Evolutionary conservation across 192 early-diverging fungal genomes (phyloP), one percentile per base, ranked within the genome.

Genomic region (Glomus cerebriforme): DNA sequence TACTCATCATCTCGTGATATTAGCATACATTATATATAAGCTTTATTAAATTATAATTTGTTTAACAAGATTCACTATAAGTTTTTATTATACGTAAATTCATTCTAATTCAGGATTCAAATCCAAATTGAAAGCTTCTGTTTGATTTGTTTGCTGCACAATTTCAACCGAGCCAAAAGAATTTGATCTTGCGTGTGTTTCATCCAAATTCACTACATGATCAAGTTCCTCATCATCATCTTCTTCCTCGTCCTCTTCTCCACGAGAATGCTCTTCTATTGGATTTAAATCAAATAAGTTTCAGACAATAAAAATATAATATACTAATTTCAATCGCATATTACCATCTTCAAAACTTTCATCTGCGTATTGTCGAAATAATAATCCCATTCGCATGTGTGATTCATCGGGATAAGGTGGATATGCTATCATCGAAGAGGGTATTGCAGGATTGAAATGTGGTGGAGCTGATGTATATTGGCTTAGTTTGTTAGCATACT

Each of bases 371-470:
- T 85, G 86, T 77, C 86, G 80, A 65, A 83, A 87, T 9, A 87
- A 64, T 15, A 83, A 26, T 5, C 86, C 81, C 39, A 70, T 45
- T 8, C 86, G 80, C 82, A 87, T 87, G 17, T 72, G 73, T 39
- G 84, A 72, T 79, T 87, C 86, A 77, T 83, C 82, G 2, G 86
- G 86, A 60, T 87, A 85, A 5, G 86, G 86, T 60, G 83, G 85
- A 24, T 85, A 80, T 24, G 73, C 81, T 22, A 19, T 22, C 19
- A 34, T 34, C 32, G 19, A 29, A 19, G 78, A 62, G 39, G 80
- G 80, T 13, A 80, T 73, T 39, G 84, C 76, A 26, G 59, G 68
- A 76, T 77, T 80, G 37, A 81, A 84, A 26, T 83, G 83, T 22
- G 85, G 80, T 22, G 86, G 84, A 59, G 84, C 86, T 5, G 84